Evolutionary conservation across 2,329 filamentous ascomycete genomes (phyloP).

Genomic region (Rhexocercosporidium sp.): DNA sequence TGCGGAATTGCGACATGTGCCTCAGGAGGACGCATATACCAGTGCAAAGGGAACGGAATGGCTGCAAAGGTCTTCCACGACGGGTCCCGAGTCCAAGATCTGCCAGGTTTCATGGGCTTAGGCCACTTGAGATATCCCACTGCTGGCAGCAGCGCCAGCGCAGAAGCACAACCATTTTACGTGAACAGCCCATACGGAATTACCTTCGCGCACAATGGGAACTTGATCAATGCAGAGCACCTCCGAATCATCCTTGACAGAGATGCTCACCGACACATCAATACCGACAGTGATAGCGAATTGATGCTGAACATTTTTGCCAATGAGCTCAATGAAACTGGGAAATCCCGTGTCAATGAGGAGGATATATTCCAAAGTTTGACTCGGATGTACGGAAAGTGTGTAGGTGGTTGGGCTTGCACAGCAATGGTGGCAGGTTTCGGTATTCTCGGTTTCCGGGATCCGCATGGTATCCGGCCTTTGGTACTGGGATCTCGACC

Average conservation of each 20-base stretch:
- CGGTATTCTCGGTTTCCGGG: constrained; percentile 79
- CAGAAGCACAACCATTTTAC: constrained; percentile 92
- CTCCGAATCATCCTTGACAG: constrained; percentile 59
- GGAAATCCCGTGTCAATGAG: constrained; percentile 79
- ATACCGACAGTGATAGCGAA: constrained; percentile 88
- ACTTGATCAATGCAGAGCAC: constrained; percentile 78
- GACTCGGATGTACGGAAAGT: constrained; percentile 72
- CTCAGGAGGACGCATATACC: constrained; percentile 79
- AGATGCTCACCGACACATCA: constrained; percentile 52
- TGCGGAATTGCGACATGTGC: constrained; percentile 81
- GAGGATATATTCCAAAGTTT: constrained; percentile 78
- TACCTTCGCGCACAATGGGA: constrained; percentile 84
- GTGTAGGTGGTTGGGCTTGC: constrained; percentile 79
- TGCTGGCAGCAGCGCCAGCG: constrained; percentile 80
- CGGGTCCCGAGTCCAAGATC: constrained; percentile 72
- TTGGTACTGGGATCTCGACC: constrained; percentile 78
- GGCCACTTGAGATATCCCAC: constrained; percentile 90
- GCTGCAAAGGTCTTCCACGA: constrained; percentile 85
- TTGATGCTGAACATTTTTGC: constrained; percentile 89
- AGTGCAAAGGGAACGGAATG: constrained; percentile 91
- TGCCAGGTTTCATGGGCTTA: constrained; percentile 86
- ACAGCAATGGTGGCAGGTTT: constrained; percentile 84
- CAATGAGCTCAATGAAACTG: constrained; percentile 78
- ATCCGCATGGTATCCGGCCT: constrained; percentile 82
- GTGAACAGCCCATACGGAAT: constrained; percentile 88